Evolutionary conservation across 1,284 basidiomycete genomes (phyloP), one percentile per base, ranked within the genome.

Genomic region (Coriolopsis trogii): DNA sequence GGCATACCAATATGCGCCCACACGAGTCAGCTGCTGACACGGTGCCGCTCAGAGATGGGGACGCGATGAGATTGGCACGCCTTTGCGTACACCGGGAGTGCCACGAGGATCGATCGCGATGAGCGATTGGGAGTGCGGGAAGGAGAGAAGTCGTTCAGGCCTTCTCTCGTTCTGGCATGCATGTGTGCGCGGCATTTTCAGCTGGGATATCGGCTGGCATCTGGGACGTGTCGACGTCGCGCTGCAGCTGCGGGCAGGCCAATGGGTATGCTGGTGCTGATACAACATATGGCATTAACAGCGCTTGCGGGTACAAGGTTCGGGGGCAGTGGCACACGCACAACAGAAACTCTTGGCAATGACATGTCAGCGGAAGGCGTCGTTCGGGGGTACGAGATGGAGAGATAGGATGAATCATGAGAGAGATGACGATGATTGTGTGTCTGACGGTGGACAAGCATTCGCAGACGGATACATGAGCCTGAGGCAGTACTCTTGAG

Each of bases 101-200:
- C 48, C 55, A 57, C 55, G 55, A 46, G 55, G 55, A 57, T 57
- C 55, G 55, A 57, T 57, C 51, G 55, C 38, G 55, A 53, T 49
- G 45, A n/a, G 36, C n/a, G n/a, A n/a, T n/a, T n/a, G n/a, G n/a
- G n/a, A n/a, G n/a, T n/a, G n/a, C n/a, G n/a, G n/a, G n/a, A n/a
- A n/a, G n/a, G n/a, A n/a, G n/a, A n/a, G n/a, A n/a, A n/a, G n/a
- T n/a, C n/a, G n/a, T n/a, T n/a, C n/a, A n/a, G n/a, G n/a, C n/a
- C n/a, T n/a, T n/a, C n/a, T n/a, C n/a, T n/a, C n/a, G n/a, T n/a
- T n/a, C n/a, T n/a, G n/a, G n/a, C n/a, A n/a, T n/a, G n/a, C n/a
- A n/a, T n/a, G n/a, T n/a, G n/a, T n/a, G n/a, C n/a, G n/a, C n/a
- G n/a, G n/a, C n/a, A n/a, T n/a, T n/a, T n/a, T n/a, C n/a, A n/a